Conservation (phyloP, 192 early-diverging fungal genomes). For the Borealophlyctis nickersoniae region DNA sequence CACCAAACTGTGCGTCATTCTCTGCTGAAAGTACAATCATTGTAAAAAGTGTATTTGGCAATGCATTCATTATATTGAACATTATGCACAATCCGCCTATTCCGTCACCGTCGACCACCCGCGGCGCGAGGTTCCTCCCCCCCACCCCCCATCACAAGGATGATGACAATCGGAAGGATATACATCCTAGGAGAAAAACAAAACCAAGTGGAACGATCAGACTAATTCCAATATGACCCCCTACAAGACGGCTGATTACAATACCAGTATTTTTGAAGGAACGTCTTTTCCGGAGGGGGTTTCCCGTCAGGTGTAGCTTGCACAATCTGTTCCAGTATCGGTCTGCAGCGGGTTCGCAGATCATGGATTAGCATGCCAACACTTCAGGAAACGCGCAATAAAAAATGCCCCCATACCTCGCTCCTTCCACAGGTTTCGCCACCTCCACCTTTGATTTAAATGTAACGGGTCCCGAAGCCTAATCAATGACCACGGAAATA, state of each 20-base stretch:
- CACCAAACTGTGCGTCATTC: too few species aligned
- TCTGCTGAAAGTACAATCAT: too few species aligned
- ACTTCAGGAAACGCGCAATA: background rate
- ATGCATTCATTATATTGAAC: too few species aligned
- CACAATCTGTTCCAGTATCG: background rate
- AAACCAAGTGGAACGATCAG: too few species aligned
- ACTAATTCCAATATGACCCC: background rate
- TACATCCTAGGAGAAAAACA: background rate
- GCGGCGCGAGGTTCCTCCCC: too few species aligned
- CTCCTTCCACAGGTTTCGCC: background rate
- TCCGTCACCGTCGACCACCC: too few species aligned
- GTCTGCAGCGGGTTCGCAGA: background rate
- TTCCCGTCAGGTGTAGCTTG: background rate
- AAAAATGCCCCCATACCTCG: background rate
- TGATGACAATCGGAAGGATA: background rate
- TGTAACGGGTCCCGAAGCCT: too few species aligned
- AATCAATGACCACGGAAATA: too few species aligned
- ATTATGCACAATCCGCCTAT: too few species aligned
- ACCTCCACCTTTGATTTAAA: background rate
- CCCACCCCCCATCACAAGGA: background rate
- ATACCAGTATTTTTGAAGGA: constrained; percentile 1
- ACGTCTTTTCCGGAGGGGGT: background rate
- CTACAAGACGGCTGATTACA: background rate
- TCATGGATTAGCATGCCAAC: background rate
- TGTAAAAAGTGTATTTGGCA: too few species aligned